phyloP scores from a whole-genome alignment of 192 early-diverging fungal genomes.

The Podila horticola region DNA sequence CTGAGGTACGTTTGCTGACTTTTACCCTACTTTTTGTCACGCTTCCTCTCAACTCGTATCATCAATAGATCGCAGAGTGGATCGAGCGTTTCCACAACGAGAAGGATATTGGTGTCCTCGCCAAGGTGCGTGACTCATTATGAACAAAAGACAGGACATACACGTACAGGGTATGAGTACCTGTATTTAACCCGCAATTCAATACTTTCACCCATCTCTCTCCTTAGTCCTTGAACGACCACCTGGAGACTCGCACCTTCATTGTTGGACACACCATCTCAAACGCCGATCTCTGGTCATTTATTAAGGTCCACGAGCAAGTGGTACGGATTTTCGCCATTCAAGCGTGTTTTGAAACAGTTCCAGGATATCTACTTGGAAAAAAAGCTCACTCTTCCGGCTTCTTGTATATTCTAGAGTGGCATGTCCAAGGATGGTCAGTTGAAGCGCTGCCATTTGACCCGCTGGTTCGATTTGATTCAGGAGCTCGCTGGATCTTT shows the following conservation, averaged over 20 bases:
- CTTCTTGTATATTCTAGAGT: slow-evolving; percentile 41
- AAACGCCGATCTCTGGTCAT: slow-evolving; percentile 73
- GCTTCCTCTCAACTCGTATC: not conserved
- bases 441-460: slow-evolving; percentile 67
- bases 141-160: not conserved
- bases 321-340: slow-evolving; percentile 35
- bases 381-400: not conserved
- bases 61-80: slow-evolving; percentile 35
- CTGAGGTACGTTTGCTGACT: not conserved
- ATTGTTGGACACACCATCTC: slow-evolving; percentile 72
- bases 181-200: not conserved
- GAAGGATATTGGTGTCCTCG: slow-evolving; percentile 36
- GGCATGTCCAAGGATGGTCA: slow-evolving; percentile 65
- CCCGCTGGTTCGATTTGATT: slow-evolving; percentile 84
- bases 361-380: not conserved
- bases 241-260: slow-evolving; percentile 72
- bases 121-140: slow-evolving; percentile 32
- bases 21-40: not conserved
- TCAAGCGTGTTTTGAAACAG: slow-evolving; percentile 6
- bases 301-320: slow-evolving; percentile 71
- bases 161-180: not conserved
- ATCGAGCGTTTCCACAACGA: slow-evolving; percentile 34
- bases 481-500: slow-evolving; percentile 69
- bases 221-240: slow-evolving; percentile 65
- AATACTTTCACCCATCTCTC: not conserved